Conservation (phyloP, 2,329 filamentous ascomycete species). For the Dactylellina drechsleri region DNA sequence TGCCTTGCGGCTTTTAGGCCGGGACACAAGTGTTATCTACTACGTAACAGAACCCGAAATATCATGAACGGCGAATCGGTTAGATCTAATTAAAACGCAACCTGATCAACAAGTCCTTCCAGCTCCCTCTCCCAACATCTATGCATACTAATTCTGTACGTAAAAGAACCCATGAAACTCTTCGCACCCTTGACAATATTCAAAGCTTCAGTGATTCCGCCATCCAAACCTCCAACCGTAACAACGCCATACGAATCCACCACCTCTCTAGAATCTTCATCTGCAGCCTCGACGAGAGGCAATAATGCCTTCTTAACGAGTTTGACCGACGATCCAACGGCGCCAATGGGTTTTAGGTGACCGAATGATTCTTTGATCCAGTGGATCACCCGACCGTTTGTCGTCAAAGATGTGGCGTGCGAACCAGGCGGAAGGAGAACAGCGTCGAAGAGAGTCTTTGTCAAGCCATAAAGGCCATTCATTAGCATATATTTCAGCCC, state of each 20-base stretch:
- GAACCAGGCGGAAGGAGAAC: slow-evolving; percentile 79
- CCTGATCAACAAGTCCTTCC: slow-evolving; percentile 73
- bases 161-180: slow-evolving; percentile 77
- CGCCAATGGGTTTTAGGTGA: slow-evolving; percentile 81
- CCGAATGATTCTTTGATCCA: slow-evolving; percentile 84
- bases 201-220: slow-evolving; percentile 70
- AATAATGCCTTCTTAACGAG: slow-evolving; percentile 67
- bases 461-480: neutral
- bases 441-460: slow-evolving; percentile 77
- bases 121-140: slow-evolving; percentile 78
- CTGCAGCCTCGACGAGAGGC: slow-evolving; percentile 62
- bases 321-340: slow-evolving; percentile 75
- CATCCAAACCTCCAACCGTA: slow-evolving; percentile 67
- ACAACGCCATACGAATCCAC: slow-evolving; percentile 81
- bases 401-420: slow-evolving; percentile 70
- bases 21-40: no score
- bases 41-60: no score
- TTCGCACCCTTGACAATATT: slow-evolving; percentile 74
- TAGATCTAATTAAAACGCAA: slow-evolving; percentile 83
- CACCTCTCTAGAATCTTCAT: slow-evolving; percentile 64
- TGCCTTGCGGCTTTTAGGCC: no score
- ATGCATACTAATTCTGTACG: slow-evolving; percentile 75
- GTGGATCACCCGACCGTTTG: slow-evolving; percentile 77
- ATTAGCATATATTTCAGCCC: no score
- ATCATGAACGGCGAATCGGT: slow-evolving; percentile 18